Base-by-base conservation (phyloP, 441 rosid genomes). In the Populus trichocarpa region DNA sequence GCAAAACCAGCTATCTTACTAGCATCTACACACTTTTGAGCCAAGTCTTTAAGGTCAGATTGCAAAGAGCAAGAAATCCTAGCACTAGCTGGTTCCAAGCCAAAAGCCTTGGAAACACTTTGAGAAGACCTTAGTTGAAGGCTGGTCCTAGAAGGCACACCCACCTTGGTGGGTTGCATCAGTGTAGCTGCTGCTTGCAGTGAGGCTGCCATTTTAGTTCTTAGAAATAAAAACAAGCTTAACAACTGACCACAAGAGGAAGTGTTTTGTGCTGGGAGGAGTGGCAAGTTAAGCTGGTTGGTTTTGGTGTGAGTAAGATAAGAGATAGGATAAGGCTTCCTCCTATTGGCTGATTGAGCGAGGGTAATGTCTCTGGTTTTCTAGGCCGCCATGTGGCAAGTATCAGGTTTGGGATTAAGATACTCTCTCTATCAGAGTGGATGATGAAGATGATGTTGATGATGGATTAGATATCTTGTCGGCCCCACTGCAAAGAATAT, bases 131-230 rank as follows among this genome's bases (percentile, higher is more conserved):
- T 85, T 64, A 91, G 82, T 32, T 78, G 89, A 23, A 83, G 71
- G 67, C 30, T 69, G 78, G 74, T 72, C 77, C 90, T 90, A 38
- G 88, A 78, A 40, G 83, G 77, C 23, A 78, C 79, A 65, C 87
- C 87, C 77, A 88, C 82, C 89, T 88, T 90, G 35, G 94, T 78
- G 83, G 95, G 97, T 76, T 89, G 97, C 88, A 89, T 84, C 20
- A 92, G 81, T 20, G 97, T 93, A 38, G 94, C 92, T 63, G 97
- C 91, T 50, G 97, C 90, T 84, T 93, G 97, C 26, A 93, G 84
- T 35, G 97, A 89, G 80, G 96, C 87, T 40, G 98, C 94, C 97
- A 93, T 94, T n/a, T 50, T 79, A 22, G 66, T 63, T 22, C 66
- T 25, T 75, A 22, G 23, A 67, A 6, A 30, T 33, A 14, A 28